phyloP scores from a whole-genome alignment of 2,329 filamentous ascomycete species.

The Aureobasidium lini region DNA sequence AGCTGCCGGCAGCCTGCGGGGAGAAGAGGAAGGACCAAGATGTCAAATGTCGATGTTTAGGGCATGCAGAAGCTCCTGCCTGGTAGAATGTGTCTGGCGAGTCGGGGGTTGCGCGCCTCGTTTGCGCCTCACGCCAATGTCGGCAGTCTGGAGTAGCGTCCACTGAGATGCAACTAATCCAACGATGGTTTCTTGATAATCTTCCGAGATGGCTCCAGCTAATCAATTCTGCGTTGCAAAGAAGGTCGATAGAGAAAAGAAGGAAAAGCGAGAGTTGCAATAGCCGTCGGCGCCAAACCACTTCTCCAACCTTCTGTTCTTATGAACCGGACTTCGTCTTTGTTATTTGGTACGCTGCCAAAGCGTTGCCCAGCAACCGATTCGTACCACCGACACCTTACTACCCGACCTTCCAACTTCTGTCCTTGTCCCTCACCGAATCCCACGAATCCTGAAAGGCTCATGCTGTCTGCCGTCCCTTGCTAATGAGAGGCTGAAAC shows the following conservation, averaged over 20 bases:
- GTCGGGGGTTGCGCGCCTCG: background rate
- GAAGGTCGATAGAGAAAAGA: background rate
- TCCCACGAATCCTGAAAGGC: background rate
- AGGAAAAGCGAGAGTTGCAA: background rate
- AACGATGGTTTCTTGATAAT: background rate
- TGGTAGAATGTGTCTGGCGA: background rate
- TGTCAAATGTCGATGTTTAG: background rate
- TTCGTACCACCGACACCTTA: background rate
- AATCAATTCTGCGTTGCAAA: background rate
- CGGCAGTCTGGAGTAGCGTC: conserved; percentile 8
- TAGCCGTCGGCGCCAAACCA: background rate
- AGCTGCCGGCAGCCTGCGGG: conserved; percentile 25
- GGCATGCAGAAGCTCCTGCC: background rate
- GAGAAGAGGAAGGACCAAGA: background rate
- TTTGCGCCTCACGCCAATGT: background rate
- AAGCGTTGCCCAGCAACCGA: conserved; percentile 4
- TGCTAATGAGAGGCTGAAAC: background rate
- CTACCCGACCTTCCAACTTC: too few species aligned
- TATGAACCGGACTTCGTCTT: background rate
- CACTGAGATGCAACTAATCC: background rate
- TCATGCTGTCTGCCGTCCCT: background rate
- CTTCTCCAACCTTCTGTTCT: background rate
- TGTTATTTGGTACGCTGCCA: conserved; percentile 1
- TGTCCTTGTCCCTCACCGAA: conserved; percentile 1
- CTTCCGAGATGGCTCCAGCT: background rate